Percentiles rank a stretch among this genome's conserved stretches.
Evolutionary conservation across 2,329 filamentous ascomycete species (phyloP).

Genomic region (Fusarium coffeatum): DNA sequence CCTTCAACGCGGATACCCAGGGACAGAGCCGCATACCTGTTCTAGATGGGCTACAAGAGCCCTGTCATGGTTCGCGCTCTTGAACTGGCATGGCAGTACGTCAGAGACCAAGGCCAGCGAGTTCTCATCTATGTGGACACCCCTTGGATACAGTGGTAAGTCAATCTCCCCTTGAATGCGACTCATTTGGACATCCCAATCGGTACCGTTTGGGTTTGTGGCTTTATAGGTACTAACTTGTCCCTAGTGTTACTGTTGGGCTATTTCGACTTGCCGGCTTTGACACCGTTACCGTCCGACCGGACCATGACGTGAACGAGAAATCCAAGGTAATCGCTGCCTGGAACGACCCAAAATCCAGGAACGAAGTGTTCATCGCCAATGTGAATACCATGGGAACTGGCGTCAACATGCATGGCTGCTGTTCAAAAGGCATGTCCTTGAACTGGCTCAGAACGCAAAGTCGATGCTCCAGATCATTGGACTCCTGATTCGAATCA

Average conservation of each 20-base stretch:
- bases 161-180: accelerated
- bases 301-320: not conserved
- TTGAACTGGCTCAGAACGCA: not conserved
- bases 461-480: not conserved
- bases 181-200: no score
- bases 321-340: not conserved
- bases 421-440: not conserved
- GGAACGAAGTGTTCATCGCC: not conserved
- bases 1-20: not conserved
- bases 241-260: no score
- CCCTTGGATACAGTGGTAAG: not conserved
- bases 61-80: not conserved
- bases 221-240: no score
- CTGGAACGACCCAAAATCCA: not conserved
- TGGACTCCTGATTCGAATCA: not conserved
- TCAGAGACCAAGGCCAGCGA: not conserved
- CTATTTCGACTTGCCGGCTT: not conserved
- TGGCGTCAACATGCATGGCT: not conserved
- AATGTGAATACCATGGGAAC: not conserved
- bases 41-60: not conserved
- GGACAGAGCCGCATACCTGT: not conserved
- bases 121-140: no score
- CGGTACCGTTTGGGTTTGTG: no score
- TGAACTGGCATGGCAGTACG: not conserved
- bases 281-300: not conserved